phyloP scores from a whole-genome alignment of 2,329 filamentous ascomycete genomes.

The Xylaria sp. region DNA sequence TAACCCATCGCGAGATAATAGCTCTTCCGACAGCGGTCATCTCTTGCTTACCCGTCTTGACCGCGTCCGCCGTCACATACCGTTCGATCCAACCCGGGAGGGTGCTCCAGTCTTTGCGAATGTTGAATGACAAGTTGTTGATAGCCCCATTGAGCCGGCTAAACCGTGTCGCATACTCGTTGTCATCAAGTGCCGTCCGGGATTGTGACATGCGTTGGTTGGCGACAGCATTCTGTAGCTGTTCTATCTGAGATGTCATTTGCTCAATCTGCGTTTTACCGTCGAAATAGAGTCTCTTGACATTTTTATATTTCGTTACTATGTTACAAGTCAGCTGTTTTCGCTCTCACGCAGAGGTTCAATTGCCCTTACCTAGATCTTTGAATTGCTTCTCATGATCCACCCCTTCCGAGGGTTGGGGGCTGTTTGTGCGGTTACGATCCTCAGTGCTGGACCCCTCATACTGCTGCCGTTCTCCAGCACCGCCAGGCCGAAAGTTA shows the following conservation, averaged over 20 bases:
- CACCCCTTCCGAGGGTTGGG: conserved; percentile 61
- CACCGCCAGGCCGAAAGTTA: conserved; percentile 56
- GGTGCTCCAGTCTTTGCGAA: conserved; percentile 90
- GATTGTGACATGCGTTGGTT: conserved; percentile 96
- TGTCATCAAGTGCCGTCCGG: conserved; percentile 93
- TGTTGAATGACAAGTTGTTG: conserved; percentile 94
- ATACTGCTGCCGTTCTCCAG: conserved; percentile 56
- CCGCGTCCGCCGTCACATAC: conserved; percentile 85
- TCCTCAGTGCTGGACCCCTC: conserved; percentile 58
- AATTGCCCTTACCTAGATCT: conserved; percentile 62
- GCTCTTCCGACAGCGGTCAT: conserved; percentile 96
- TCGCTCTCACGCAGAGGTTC: conserved; percentile 20
- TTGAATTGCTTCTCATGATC: conserved; percentile 68
- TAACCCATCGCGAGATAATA: conserved; percentile 87
- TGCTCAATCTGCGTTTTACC: conserved; percentile 92
- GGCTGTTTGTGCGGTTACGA: conserved; percentile 63
- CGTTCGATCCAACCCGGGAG: conserved; percentile 83
- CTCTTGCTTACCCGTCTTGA: conserved; percentile 90
- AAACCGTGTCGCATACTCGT: conserved; percentile 90
- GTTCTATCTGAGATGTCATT: conserved; percentile 87
- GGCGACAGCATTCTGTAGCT: conserved; percentile 95
- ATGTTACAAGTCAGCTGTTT: conserved; percentile 49
- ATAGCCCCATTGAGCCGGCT: conserved; percentile 92
- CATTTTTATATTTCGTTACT: conserved; percentile 98
- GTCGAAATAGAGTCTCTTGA: conserved; percentile 97